Conservation (phyloP, 805 yeast genomes). For the Ogataea methylovora region DNA sequence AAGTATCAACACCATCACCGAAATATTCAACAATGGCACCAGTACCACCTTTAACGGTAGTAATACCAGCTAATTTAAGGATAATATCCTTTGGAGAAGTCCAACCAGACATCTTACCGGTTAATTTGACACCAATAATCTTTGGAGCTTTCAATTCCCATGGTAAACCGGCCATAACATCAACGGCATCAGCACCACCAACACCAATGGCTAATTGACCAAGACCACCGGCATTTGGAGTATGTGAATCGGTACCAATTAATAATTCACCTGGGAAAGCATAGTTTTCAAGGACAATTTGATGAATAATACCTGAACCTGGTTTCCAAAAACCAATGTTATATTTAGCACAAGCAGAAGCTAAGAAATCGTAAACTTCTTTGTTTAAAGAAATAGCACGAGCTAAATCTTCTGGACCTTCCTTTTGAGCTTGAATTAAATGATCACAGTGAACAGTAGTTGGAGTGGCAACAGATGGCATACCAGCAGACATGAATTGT, state of each 20-base stretch:
- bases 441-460: constrained; percentile 98
- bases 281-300: constrained; percentile 93
- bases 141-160: constrained; percentile 99
- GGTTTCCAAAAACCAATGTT: constrained; percentile 99
- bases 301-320: constrained; percentile 98
- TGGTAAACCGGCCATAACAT: constrained; percentile 92
- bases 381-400: constrained; percentile 79
- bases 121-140: constrained; percentile 85
- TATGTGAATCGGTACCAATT: constrained; percentile 98
- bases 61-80: constrained; percentile 81
- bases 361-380: constrained; percentile 93
- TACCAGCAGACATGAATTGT: constrained; percentile 96
- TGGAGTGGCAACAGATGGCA: constrained; percentile 83
- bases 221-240: constrained; percentile 98
- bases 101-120: constrained; percentile 90
- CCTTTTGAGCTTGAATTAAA: constrained; percentile 92
- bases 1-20: constrained; percentile 85
- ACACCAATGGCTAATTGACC: constrained; percentile 99
- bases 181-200: constrained; percentile 99
- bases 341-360: constrained; percentile 87
- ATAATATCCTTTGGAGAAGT: constrained; percentile 96
- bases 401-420: constrained; percentile 77
- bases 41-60: constrained; percentile 97
- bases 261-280: constrained; percentile 95
- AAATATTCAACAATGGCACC: constrained; percentile 94